Evolutionary conservation across 768 basidiomycete species (phyloP), one percentile per base, ranked within the genome.

Genomic region (Mycena epipterygia): DNA sequence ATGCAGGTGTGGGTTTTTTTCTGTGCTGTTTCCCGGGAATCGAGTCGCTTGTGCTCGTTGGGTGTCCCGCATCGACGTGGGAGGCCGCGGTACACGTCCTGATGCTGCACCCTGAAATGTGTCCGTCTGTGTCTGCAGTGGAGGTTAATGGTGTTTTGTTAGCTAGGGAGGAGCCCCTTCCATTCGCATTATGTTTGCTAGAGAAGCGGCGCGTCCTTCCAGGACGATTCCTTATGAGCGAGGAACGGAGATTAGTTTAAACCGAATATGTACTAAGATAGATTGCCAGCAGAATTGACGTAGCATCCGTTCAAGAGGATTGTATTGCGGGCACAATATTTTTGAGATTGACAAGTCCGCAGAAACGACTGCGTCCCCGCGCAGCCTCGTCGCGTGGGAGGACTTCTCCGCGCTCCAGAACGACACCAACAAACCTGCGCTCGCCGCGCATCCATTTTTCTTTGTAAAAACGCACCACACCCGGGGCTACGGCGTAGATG

Each of bases 401-500:
- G 68, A 86, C 89, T 76, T 99, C 96, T 35, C 94, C 94, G 58
- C 90, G 90, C 55, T 91, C 87, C 30, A 93, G 86, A 11, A 95
- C 95, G 37, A 99, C 86, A 32, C 98, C 98, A 52, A 98, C 87
- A 75, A 88, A 95, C 76, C 89, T 90, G 58, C 94, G 89, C 74
- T 93, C 90, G 56, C 89, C 87, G 32, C 90, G 86, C 85, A 90
- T 87, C 84, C 89, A 90, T 66, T 91, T 92, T 79, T 90, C 84
- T 80, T 91, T 93, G 90, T 98, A 99, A 83, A 96, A 99, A 46
- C 96, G 94, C 42, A 99, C 95, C 77, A 89, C 96, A 16, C 98
- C 98, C 0, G 97, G 97, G 6, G 91, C 91, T 3, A 89, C 86
- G 29, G 98, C 97, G 77, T 92, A 98, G 63, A 99, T 86, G 1